A percentile compares a stretch with the other conserved stretches of the same genome.
Conservation (phyloP, 1,139 yeast species). For the Maudiozyma humilis region DNA sequence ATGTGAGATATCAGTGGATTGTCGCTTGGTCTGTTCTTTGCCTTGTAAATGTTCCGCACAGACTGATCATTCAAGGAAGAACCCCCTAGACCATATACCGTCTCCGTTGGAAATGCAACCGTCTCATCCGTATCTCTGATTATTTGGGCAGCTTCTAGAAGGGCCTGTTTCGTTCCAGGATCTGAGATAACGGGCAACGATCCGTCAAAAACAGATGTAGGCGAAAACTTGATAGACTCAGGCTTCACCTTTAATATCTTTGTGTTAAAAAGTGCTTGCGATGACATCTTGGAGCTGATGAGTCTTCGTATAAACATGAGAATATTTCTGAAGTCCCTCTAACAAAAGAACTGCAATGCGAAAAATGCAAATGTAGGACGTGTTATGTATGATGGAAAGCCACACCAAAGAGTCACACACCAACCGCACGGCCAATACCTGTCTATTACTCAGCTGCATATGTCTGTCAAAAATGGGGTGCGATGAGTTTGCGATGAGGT, state of each 20-base stretch:
- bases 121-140: conserved; percentile 46
- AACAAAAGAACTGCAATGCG: too few relatives aligned
- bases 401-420: too few relatives aligned
- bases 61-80: conserved; percentile 69
- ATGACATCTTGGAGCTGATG: conserved; percentile 1
- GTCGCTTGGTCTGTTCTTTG: conserved; percentile 90
- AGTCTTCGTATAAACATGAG: conserved; percentile 6
- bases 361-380: too few relatives aligned
- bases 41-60: conserved; percentile 67
- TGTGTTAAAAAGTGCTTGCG: conserved; percentile 24
- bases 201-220: conserved; percentile 30
- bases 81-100: conserved; percentile 93
- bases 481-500: conserved; percentile 3
- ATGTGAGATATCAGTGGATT: conserved; percentile 90
- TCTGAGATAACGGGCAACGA: conserved; percentile 43
- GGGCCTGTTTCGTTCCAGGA: conserved; percentile 40
- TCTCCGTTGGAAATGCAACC: conserved; percentile 93
- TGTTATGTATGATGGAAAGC: too few relatives aligned
- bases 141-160: conserved; percentile 51
- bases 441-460: too few relatives aligned
- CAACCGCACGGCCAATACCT: too few relatives aligned
- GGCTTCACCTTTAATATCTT: conserved; percentile 41
- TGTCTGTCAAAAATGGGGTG: conserved; percentile 5
- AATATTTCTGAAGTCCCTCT: too few relatives aligned
- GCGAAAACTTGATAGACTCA: conserved; percentile 34